Base-by-base conservation (phyloP, 345 rosid genomes). In the Garcia nutans region DNA sequence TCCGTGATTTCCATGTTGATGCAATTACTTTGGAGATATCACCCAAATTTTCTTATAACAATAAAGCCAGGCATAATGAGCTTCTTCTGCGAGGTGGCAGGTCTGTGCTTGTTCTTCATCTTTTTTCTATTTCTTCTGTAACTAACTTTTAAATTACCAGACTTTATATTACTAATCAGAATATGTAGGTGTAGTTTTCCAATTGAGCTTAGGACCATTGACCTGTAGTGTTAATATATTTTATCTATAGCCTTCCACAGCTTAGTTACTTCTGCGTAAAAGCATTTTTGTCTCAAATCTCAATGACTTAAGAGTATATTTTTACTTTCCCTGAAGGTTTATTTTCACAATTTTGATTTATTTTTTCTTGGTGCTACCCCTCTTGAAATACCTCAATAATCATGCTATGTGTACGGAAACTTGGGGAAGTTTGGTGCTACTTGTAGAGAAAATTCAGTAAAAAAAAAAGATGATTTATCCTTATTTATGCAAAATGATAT, bases 1-100 rank as follows among this genome's bases (percentile, higher is more conserved):
- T 96, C 83, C 98, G 96, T 42, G 95, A 93, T 77, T 93, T 88
- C 81, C 98, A 93, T 88, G 87, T 96, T 65, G 98, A 93, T 88
- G 97, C 97, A 74, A 81, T 96, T 72, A 96, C 99, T 75, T 87
- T 96, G 81, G 92, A 93, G 83, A 84, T 96, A 80, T 90, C 88
- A 24, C 92, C 91, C 47, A 83, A 84, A 83, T 79, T 72, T 85
- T 80, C 86, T 76, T 83, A 80, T 19, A 78, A 73, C 59, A 86
- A 47, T 74, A 83, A 82, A 79, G 87, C 81, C 80, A 79, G 84
- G 75, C 91, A 72, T 54, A 88, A 86, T 73, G 97, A 93, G 73
- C 87, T 96, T 80, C 82, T 89, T 83, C 82, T 85, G 77, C 90
- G 82, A 77, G 89, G 97, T 70, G 92, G 94, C 77, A 80, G 90